These are phyloP conservation scores for Verticillium longisporum DNA, from an alignment of 2,329 filamentous ascomycete genomes.

Conservation along the genomic window DNA sequence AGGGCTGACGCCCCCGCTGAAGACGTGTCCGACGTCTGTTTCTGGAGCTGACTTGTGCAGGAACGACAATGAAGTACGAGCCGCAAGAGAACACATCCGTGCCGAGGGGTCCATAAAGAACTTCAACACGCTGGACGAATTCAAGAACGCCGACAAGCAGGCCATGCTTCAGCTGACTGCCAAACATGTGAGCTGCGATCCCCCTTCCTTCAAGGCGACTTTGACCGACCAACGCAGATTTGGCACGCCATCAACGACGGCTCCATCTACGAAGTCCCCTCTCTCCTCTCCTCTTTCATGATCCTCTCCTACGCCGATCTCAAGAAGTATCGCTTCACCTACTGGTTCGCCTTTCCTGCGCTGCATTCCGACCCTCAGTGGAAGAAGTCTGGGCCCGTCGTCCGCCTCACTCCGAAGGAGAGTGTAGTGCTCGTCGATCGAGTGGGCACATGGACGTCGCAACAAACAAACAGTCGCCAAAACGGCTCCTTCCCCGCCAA, in stretches of 20 bases:
- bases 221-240: conserved; percentile 47
- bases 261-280: conserved; percentile 91
- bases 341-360: conserved; percentile 95
- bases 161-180: conserved; percentile 73
- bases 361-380: conserved; percentile 83
- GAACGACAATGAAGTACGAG: conserved; percentile 37
- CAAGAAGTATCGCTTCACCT: conserved; percentile 97
- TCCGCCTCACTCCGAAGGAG: conserved; percentile 58
- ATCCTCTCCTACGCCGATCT: conserved; percentile 91
- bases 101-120: conserved; percentile 94
- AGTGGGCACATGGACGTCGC: conserved; percentile 82
- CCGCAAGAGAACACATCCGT: conserved; percentile 65
- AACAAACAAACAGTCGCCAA: conserved; percentile 71
- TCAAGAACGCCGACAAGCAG: conserved; percentile 74
- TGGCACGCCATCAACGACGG: conserved; percentile 98
- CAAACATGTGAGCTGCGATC: conserved; percentile 52
- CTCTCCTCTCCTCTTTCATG: conserved; percentile 80
- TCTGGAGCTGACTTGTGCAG: conserved; percentile 13
- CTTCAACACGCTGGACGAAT: conserved; percentile 92
- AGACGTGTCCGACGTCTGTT: not conserved
- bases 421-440: conserved; percentile 73
- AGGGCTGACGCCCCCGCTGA: conserved; percentile 24
- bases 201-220: not conserved
- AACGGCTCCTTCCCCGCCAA: conserved; percentile 96
- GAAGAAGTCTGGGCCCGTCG: conserved; percentile 53